phyloP scores from a whole-genome alignment of 257 asterid genomes.

The Nicotiana paniculata region DNA sequence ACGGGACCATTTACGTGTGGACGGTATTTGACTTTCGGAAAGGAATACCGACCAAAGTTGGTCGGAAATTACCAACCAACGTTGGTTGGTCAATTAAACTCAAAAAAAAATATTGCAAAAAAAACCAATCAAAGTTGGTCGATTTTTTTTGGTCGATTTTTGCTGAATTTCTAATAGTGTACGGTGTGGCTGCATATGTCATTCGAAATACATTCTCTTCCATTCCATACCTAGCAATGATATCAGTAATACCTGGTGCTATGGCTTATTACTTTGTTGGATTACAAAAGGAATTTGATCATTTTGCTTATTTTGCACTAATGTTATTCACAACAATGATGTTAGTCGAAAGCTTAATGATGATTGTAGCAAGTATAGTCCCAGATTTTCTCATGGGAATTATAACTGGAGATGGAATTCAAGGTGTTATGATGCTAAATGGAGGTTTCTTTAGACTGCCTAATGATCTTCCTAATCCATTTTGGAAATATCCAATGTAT shows the following conservation, averaged over 20 bases:
- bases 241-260: slow-evolving; percentile 38
- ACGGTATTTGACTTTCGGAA: too few species aligned
- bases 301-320: slow-evolving; percentile 31
- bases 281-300: slow-evolving; percentile 40
- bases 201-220: slow-evolving; percentile 55
- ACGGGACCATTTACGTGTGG: too few species aligned
- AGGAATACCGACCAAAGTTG: too few species aligned
- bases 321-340: slow-evolving; percentile 41
- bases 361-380: slow-evolving; percentile 46
- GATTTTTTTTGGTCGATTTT: too few species aligned
- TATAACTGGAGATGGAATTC: slow-evolving; percentile 51
- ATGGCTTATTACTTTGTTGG: slow-evolving; percentile 52
- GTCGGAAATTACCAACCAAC: too few species aligned
- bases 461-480: slow-evolving; percentile 44
- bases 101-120: too few species aligned
- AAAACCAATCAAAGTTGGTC: too few species aligned
- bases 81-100: too few species aligned
- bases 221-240: slow-evolving; percentile 37
- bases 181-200: slow-evolving; percentile 36
- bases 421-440: slow-evolving; percentile 46
- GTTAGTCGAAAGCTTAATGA: slow-evolving; percentile 58
- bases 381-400: slow-evolving; percentile 53
- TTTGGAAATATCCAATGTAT: slow-evolving; percentile 51
- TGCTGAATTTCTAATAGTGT: too few species aligned
- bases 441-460: slow-evolving; percentile 56